phyloP scores from a whole-genome alignment of 2,329 filamentous ascomycete species.

The Chaetomium sp. region DNA sequence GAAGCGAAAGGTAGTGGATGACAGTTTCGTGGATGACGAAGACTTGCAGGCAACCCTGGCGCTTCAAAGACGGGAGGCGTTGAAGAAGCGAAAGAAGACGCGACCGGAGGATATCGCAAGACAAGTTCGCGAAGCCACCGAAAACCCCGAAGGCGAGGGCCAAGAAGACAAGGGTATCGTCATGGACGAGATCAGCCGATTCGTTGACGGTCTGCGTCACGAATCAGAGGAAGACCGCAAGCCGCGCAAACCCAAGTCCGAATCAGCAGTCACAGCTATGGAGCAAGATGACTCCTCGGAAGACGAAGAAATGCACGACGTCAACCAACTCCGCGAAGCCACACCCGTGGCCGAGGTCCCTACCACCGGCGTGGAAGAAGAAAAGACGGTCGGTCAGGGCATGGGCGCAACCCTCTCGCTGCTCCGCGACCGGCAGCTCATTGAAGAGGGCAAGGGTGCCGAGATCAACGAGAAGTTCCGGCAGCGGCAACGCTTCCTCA shows the following conservation, averaged over 20 bases:
- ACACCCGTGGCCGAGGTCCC: slow-evolving; percentile 52
- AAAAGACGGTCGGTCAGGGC: slow-evolving; percentile 76
- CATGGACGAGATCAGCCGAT: slow-evolving; percentile 96
- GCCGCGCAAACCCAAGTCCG: slow-evolving; percentile 53
- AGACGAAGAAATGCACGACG: slow-evolving; percentile 54
- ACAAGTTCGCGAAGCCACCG: slow-evolving; percentile 68
- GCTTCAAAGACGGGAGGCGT: slow-evolving; percentile 74
- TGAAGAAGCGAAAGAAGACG: slow-evolving; percentile 89
- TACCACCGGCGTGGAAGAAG: slow-evolving; percentile 77
- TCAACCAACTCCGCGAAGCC: slow-evolving; percentile 46
- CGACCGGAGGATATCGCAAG: slow-evolving; percentile 85
- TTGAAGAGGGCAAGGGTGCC: slow-evolving; percentile 64
- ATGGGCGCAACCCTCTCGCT: slow-evolving; percentile 81
- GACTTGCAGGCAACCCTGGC: slow-evolving; percentile 86
- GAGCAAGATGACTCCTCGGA: slow-evolving; percentile 44
- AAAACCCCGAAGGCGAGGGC: slow-evolving; percentile 49
- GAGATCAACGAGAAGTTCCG: slow-evolving; percentile 68
- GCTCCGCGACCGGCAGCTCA: slow-evolving; percentile 80
- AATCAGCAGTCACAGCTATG: slow-evolving; percentile 48
- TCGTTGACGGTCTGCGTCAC: slow-evolving; percentile 82
- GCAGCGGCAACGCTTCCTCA: slow-evolving; percentile 75
- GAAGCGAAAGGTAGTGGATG: slow-evolving; percentile 67
- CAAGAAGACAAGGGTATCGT: slow-evolving; percentile 63
- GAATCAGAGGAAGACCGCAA: slow-evolving; percentile 57
- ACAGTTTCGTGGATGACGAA: slow-evolving; percentile 84